These are phyloP conservation scores for Acer negundo DNA, from an alignment of 345 rosid genomes.

Conservation along the genomic window DNA sequence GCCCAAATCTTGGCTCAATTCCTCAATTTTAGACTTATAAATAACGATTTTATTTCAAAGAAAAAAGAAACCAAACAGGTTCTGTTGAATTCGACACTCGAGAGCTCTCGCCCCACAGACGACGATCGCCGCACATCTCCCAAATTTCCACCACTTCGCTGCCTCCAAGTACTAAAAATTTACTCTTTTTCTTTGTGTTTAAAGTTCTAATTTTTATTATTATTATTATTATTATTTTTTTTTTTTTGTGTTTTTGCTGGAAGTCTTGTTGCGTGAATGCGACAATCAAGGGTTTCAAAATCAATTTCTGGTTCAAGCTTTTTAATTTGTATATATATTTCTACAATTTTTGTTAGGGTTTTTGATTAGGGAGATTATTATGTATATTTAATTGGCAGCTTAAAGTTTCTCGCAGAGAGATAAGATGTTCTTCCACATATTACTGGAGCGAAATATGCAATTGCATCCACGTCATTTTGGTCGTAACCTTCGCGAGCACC, in stretches of 20 bases:
- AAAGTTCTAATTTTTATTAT: neutral
- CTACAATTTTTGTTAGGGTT: neutral
- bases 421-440: constrained; percentile 83
- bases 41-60: too few species aligned
- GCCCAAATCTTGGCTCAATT: too few species aligned
- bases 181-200: neutral
- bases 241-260: neutral
- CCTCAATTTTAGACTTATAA: too few species aligned
- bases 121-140: neutral
- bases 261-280: neutral
- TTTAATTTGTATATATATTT: neutral
- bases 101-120: neutral
- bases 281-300: neutral
- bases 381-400: neutral
- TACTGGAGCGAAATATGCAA: constrained; percentile 89
- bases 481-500: constrained; percentile 75
- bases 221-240: too few species aligned
- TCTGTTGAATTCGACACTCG: neutral
- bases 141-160: neutral
- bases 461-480: constrained; percentile 89
- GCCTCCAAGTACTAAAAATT: neutral
- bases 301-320: neutral
- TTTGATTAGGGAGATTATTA: neutral
- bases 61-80: too few species aligned
- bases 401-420: neutral